Percentiles rank a stretch among this genome's conserved stretches.
Evolutionary conservation across 768 basidiomycete species (phyloP).

Genomic region (Lepiota brunneoincarnata): DNA sequence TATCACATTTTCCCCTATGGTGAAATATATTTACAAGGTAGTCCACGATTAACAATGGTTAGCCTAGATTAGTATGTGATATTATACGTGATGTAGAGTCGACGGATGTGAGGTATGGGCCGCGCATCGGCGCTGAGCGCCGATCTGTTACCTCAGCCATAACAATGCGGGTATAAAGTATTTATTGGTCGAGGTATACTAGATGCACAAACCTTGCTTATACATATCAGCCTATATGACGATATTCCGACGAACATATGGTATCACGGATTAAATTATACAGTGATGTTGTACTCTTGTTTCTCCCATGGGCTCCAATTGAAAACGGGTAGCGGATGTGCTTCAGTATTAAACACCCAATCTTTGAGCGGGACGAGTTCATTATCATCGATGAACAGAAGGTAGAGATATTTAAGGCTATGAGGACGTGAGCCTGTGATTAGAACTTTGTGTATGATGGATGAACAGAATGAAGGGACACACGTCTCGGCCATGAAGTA

Average conservation of each 20-base stretch:
- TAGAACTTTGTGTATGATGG: background rate
- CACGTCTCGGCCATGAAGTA: slow-evolving; percentile 24
- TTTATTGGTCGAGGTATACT: too few species aligned
- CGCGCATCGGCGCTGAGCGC: too few species aligned
- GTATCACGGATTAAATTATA: background rate
- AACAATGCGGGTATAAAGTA: too few species aligned
- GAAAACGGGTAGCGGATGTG: slow-evolving; percentile 69
- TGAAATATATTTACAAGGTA: too few species aligned
- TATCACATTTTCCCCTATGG: slow-evolving; percentile 4
- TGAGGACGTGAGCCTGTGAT: slow-evolving; percentile 40
- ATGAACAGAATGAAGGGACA: slow-evolving; percentile 13
- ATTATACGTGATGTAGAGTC: too few species aligned
- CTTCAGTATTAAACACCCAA: slow-evolving; percentile 69
- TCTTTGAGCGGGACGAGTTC: slow-evolving; percentile 42
- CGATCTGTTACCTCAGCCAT: too few species aligned
- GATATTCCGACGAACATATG: too few species aligned
- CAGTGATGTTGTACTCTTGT: slow-evolving; percentile 36
- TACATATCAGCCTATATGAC: too few species aligned
- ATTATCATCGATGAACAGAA: slow-evolving; percentile 60
- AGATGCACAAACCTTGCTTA: too few species aligned
- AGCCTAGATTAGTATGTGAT: too few species aligned
- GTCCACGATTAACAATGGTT: too few species aligned
- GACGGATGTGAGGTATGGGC: too few species aligned
- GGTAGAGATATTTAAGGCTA: slow-evolving; percentile 62
- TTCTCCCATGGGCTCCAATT: slow-evolving; percentile 55